Evolutionary conservation across 768 basidiomycete species (phyloP).

Genomic region (Termitomyces sp.): DNA sequence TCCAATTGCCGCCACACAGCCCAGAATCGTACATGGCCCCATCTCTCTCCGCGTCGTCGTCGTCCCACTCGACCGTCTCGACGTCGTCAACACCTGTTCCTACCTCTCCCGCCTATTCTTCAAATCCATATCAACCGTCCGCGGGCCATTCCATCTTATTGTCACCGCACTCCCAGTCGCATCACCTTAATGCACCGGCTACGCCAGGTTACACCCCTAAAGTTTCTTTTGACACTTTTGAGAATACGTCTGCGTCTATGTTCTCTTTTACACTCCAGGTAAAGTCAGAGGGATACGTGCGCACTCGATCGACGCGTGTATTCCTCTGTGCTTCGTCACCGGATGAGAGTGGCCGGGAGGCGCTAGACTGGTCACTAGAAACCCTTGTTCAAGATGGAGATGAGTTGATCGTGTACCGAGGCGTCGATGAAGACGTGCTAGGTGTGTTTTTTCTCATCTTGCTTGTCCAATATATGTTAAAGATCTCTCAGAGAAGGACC

Average conservation of each 20-base stretch:
- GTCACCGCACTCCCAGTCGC: slow-evolving; percentile 9
- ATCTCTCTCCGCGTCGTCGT: slow-evolving; percentile 13
- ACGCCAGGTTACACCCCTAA: slow-evolving; percentile 53
- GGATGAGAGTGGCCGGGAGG: slow-evolving; percentile 85
- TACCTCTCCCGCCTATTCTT: background rate
- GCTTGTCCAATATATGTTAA: background rate
- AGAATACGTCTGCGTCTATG: slow-evolving; percentile 77
- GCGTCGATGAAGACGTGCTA: slow-evolving; percentile 83
- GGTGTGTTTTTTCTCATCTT: slow-evolving; percentile 40
- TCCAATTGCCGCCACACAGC: slow-evolving; percentile 17
- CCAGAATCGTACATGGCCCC: slow-evolving; percentile 16
- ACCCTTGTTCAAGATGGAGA: slow-evolving; percentile 84
- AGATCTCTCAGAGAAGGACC: slow-evolving; percentile 58
- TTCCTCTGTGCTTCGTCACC: slow-evolving; percentile 87
- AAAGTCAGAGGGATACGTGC: slow-evolving; percentile 77
- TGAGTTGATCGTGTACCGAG: slow-evolving; percentile 88
- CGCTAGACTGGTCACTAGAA: slow-evolving; percentile 91
- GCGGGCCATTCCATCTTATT: slow-evolving; percentile 8
- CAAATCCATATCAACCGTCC: background rate
- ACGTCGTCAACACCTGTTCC: slow-evolving; percentile 3
- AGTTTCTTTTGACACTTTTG: slow-evolving; percentile 87
- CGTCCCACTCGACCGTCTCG: background rate
- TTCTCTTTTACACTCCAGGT: slow-evolving; percentile 86
- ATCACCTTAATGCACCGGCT: slow-evolving; percentile 12
- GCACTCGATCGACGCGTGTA: slow-evolving; percentile 75